Base-by-base conservation (phyloP, 768 basidiomycete species). In the Serendipita sp. region DNA sequence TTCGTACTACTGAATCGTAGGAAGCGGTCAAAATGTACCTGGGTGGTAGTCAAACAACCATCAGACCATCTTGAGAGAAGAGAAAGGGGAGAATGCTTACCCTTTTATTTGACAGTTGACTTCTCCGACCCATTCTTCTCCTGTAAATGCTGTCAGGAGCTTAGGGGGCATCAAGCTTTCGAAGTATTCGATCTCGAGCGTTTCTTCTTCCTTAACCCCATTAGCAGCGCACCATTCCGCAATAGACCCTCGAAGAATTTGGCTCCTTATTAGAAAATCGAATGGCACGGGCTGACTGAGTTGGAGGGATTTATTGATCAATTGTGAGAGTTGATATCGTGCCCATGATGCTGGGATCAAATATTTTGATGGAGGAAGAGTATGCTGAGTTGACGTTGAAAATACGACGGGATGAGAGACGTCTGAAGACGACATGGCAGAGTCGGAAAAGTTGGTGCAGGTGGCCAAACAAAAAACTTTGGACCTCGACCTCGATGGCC, bases 281-380 rank as follows among this genome's bases (percentile, higher is more conserved):
- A 97, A 97, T 0, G 93, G 94, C 2, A 95, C 77, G 0, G 88
- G 83, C 62, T 82, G 81, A 0, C 79, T 71, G 17, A 87, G 81
- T 26, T 81, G 79, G 28, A 98, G 77, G 0, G 94, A 90, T 70
- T 96, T 96, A 76, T 99, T 99, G 64, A 99, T 84, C 44, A 98
- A 85, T 65, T 97, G 92, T 1, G 94, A 97, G 33, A 99, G 85
- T 68, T 97, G 95, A 72, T 88, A 98, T n/a, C 95, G 84, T 63
- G 80, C 82, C 93, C 93, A 98, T 72, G 81, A 75, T 0, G 84
- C 77, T 1, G 96, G 95, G 16, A 98, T 85, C 82, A 96, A 84
- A 71, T 91, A 97, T 69, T 90, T 91, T 71, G 93, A 89, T 1
- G 84, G 78, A 0, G 88, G 92, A 13, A 95, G 80, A 11, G 82